These are phyloP conservation scores for Solanum pinnatisectum DNA, from an alignment of 257 asterid species.

Conservation along the genomic window DNA sequence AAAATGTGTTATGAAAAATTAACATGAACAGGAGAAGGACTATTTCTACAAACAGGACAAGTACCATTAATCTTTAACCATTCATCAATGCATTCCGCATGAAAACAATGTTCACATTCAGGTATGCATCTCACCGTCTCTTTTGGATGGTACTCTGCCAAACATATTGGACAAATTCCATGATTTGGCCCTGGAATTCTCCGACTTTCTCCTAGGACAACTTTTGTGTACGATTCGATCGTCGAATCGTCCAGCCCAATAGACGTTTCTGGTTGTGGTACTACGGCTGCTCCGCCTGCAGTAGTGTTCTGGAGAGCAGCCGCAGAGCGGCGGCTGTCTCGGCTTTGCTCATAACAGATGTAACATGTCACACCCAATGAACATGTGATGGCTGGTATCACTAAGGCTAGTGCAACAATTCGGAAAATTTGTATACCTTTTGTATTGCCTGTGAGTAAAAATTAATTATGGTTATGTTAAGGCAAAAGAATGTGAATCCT, in stretches of 20 bases:
- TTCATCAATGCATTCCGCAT: slow-evolving; percentile 72
- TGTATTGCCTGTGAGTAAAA: slow-evolving; percentile 5
- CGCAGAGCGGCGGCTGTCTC: neutral
- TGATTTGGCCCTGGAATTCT: slow-evolving; percentile 58
- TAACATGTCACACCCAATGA: slow-evolving; percentile 14
- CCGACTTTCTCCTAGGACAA: slow-evolving; percentile 57
- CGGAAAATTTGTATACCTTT: slow-evolving; percentile 1
- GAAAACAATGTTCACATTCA: slow-evolving; percentile 73
- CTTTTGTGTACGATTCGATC: slow-evolving; percentile 56
- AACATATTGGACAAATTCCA: slow-evolving; percentile 63
- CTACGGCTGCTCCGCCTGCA: slow-evolving; percentile 1
- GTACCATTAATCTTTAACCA: slow-evolving; percentile 59
- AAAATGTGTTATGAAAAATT: neutral
- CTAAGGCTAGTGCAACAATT: slow-evolving; percentile 13
- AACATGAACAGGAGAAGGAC: slow-evolving; percentile 29
- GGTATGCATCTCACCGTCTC: slow-evolving; percentile 59
- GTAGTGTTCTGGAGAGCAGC: slow-evolving; percentile 5
- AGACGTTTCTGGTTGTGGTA: slow-evolving; percentile 6
- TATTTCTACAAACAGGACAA: slow-evolving; percentile 73
- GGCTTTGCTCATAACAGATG: neutral
- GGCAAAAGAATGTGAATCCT: neutral
- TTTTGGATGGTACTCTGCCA: slow-evolving; percentile 52
- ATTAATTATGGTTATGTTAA: neutral
- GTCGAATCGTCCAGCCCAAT: slow-evolving; percentile 59
- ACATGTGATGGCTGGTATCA: slow-evolving; percentile 22